Conservation (phyloP, 257 asterid genomes). For the Capsicum rhomboideum region DNA sequence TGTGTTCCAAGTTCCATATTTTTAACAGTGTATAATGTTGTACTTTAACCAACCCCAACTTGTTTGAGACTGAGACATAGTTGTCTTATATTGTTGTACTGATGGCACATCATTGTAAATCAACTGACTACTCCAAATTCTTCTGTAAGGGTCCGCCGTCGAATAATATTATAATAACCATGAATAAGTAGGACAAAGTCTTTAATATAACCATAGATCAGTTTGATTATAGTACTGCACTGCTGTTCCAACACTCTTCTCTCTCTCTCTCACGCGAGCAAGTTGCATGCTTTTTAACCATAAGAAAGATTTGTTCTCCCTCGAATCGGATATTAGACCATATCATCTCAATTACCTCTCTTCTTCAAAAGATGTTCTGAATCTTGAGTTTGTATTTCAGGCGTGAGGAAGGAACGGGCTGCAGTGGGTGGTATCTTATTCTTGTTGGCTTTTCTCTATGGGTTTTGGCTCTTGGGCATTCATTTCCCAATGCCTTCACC, state of each 20-base stretch:
- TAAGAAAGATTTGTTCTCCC: neutral
- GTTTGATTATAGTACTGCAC: neutral
- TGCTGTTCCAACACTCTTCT: neutral
- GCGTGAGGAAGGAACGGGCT: conserved; percentile 82
- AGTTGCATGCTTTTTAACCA: neutral
- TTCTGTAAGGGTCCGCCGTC: neutral
- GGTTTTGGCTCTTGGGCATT: conserved; percentile 96
- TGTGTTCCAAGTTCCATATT: neutral
- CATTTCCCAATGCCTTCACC: conserved; percentile 99
- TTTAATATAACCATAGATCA: neutral
- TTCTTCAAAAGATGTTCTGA: conserved; percentile 1
- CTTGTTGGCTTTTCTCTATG: conserved; percentile 81
- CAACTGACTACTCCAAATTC: neutral
- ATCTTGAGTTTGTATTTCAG: conserved; percentile 33
- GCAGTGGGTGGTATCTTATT: conserved; percentile 76
- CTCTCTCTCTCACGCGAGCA: neutral
- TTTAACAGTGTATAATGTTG: neutral
- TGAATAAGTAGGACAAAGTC: neutral
- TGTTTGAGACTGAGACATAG: neutral
- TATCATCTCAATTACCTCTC: neutral
- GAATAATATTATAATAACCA: neutral
- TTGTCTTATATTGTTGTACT: neutral
- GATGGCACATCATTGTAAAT: neutral
- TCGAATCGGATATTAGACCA: neutral
- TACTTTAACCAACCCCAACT: neutral